phyloP scores from a whole-genome alignment of 176 grass and related monocot genomes.

The Bothriochloa decipiens region DNA sequence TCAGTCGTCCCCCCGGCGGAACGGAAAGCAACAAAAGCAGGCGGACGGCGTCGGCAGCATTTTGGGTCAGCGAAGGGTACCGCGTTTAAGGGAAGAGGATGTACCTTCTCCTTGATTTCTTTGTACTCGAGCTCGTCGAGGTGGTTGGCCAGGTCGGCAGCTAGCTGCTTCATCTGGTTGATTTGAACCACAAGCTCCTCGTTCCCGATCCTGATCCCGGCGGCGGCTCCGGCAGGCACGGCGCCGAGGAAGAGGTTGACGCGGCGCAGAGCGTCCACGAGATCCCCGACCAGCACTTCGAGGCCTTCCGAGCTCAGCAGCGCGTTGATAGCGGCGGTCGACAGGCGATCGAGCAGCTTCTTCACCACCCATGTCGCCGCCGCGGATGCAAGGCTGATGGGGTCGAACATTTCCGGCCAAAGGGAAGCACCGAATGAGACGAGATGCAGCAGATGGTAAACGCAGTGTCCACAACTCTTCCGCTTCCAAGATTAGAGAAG shows the following conservation, averaged over 20 bases:
- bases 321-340: not conserved
- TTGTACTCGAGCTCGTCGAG: slow-evolving; percentile 37
- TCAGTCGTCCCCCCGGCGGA: not conserved
- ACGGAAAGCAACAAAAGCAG: not conserved
- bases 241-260: slow-evolving; percentile 32
- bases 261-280: not conserved
- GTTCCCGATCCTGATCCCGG: slow-evolving; percentile 22
- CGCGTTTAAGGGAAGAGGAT: not conserved
- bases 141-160: slow-evolving; percentile 10
- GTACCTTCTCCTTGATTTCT: slow-evolving; percentile 18
- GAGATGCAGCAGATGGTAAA: too few relatives aligned
- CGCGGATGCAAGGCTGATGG: slow-evolving; percentile 7
- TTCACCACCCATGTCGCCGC: slow-evolving; percentile 31
- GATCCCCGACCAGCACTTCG: not conserved
- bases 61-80: too few relatives aligned
- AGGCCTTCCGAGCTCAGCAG: slow-evolving; percentile 22
- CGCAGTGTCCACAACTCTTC: too few relatives aligned
- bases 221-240: slow-evolving; percentile 17
- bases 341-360: slow-evolving; percentile 13
- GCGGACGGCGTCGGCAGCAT: not conserved
- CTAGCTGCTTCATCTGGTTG: not conserved
- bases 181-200: not conserved
- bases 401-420: slow-evolving; percentile 7
- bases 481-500: too few relatives aligned
- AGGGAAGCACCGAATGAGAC: too few relatives aligned